phyloP scores from a whole-genome alignment of 2,329 filamentous ascomycete genomes.

The Colletotrichum theobromicola region DNA sequence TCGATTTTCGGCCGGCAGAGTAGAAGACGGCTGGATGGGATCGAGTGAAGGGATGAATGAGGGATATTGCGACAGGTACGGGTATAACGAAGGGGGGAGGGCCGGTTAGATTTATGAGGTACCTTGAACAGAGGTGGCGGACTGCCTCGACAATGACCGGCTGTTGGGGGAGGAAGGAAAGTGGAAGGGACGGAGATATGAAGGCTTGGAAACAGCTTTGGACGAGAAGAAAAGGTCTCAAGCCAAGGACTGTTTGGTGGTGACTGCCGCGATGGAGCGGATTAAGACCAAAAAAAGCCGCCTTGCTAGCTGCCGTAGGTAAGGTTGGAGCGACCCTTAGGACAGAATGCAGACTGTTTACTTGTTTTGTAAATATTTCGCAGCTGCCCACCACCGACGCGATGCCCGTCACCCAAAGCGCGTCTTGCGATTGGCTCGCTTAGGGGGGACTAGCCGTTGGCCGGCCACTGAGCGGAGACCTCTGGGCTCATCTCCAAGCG shows the following conservation, averaged over 20 bases:
- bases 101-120: not conserved
- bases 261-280: constrained; percentile 10
- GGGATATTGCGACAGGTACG: constrained; percentile 13
- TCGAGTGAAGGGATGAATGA: constrained; percentile 12
- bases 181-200: not conserved
- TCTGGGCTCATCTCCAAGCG: not conserved
- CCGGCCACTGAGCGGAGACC: constrained; percentile 11
- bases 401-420: not conserved
- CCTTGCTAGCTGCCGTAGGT: not conserved
- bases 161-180: not conserved
- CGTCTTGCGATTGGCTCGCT: not conserved
- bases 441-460: not conserved
- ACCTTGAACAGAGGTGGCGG: not conserved
- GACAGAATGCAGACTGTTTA: constrained; percentile 14
- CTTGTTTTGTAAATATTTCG: constrained; percentile 19
- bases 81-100: constrained; percentile 8
- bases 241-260: constrained; percentile 8
- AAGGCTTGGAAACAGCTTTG: constrained; percentile 3
- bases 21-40: not conserved
- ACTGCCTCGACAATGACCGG: constrained; percentile 18
- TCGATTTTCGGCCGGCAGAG: not conserved
- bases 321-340: constrained; percentile 2
- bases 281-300: constrained; percentile 18
- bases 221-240: constrained; percentile 5
- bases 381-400: constrained; percentile 13